Evolutionary conservation across 805 yeast species (phyloP), one percentile per base, ranked within the genome.

Genomic region (Candida coquimbonensis): DNA sequence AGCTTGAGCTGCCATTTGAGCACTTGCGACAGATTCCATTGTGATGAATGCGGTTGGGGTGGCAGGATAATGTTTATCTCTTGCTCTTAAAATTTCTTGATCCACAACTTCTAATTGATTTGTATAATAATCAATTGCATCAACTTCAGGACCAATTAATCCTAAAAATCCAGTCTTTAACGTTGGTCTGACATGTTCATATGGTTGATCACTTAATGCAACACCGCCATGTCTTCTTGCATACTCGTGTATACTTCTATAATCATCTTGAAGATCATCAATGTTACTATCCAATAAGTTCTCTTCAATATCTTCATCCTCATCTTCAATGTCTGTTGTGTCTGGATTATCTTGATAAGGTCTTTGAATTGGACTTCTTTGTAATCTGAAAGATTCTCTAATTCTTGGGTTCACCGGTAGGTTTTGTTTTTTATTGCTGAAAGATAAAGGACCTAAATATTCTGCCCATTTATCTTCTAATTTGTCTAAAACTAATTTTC

Each of bases 1-100:
- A 0, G 97, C 93, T 62, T 93, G 99, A 0, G 97, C 96, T 27
- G 93, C 83, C 87, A 89, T 83, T 62, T 91, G 99, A 3, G 98
- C 97, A 53, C 89, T 82, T 0, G 96, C 96, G 4, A 89, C 97
- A 0, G 93, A 77, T 52, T 87, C 91, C 96, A 91, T 86, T 0
- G 98, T 93, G 9, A 91, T 80, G 64, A 91, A 91, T 0, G 98
- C 97, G 0, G 91, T 83, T 27, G 95, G 88, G 0, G 95, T 87
- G 0, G 96, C 83, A 0, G 87, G 79, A 57, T 81, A 87, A 51
- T 83, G 84, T 43, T 81, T 72, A 29, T 66, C 68, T 44, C 96
- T 73, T 2, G 91, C 86, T 26, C 71, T 67, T 7, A 60, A 39
- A 40, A 91, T 89, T 54, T 82, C 83, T 43, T 73, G 77, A 56